Base-by-base conservation (phyloP, 805 yeast species). In the Candida vaughaniae region DNA sequence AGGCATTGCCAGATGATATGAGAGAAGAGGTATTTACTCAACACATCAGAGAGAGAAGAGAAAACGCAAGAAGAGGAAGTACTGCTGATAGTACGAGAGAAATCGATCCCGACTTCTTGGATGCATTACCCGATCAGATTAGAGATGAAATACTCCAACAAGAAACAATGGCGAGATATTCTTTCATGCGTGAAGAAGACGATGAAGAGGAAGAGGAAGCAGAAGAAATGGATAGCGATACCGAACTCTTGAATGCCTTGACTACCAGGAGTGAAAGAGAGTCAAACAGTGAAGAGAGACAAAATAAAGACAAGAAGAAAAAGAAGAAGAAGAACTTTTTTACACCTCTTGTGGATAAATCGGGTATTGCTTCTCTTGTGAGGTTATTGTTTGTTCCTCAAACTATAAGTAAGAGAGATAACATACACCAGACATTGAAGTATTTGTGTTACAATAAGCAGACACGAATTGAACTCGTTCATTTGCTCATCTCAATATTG, bases 1-100 rank as follows among this genome's bases (percentile, higher is more conserved):
- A 82, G 49, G 96, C 96, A 0, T 69, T 90, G 25, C 97, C 97
- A 0, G 95, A 87, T 29, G 93, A 86, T 36, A 85, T 90, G 85
- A 69, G 96, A 33, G 95, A 88, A 45, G 96, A 90, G 52, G 97
- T 89, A 0, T 80, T 86, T 53, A 78, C 90, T 0, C 91, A 88
- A 45, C 95, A 89, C 52, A 66, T 88, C 5, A 66, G 89, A 28
- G 93, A 86, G 47, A 68, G 90, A 41, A 69, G 93, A 42, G 82
- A 71, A 69, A 29, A 77, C 67, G 64, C 85, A 45, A 43, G 74
- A 1, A 42, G 73, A 1, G 28, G 62, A 43, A 26, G 35, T 25
- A 12, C 28, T 8, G 54, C 78, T 1, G 54, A 61, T 1, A 64
- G 71, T 10, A 66, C 76, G 3, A 66, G 86, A 19, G 95, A 85